Percentiles rank a stretch among this genome's conserved stretches.
phyloP scores from a whole-genome alignment of 2,329 filamentous ascomycete species.

The Aspergillus sp. region DNA sequence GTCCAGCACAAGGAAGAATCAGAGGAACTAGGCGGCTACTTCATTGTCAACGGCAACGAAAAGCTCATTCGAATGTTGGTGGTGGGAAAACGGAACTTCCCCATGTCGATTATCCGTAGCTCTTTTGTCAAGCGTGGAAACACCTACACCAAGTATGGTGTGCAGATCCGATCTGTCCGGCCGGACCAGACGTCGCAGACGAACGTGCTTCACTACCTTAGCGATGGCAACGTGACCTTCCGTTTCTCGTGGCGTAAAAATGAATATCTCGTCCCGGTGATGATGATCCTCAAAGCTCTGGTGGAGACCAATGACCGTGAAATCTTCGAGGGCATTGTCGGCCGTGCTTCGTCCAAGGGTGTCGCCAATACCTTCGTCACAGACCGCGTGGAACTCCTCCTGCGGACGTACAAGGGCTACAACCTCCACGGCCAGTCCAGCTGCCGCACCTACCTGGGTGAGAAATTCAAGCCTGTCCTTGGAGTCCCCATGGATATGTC shows the following conservation, averaged over 20 bases:
- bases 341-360: conserved; percentile 65
- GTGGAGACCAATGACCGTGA: conserved; percentile 94
- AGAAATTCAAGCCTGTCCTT: conserved; percentile 84
- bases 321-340: conserved; percentile 89
- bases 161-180: conserved; percentile 83
- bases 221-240: conserved; percentile 92
- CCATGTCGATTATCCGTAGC: conserved; percentile 83
- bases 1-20: conserved; percentile 88
- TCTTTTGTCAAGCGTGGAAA: conserved; percentile 83
- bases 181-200: conserved; percentile 98
- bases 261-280: conserved; percentile 87
- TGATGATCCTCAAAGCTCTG: conserved; percentile 95
- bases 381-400: conserved; percentile 81
- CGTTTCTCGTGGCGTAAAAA: conserved; percentile 97
- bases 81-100: conserved; percentile 84
- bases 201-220: conserved; percentile 92
- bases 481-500: conserved; percentile 75
- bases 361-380: conserved; percentile 86
- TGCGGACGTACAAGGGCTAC: conserved; percentile 91
- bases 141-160: conserved; percentile 80
- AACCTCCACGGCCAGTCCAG: conserved; percentile 71
- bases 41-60: conserved; percentile 94
- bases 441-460: conserved; percentile 77
- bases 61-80: conserved; percentile 91
- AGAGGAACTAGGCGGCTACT: conserved; percentile 93